A percentile compares a stretch with the other conserved stretches of the same genome.
phyloP scores from a whole-genome alignment of 2,329 filamentous ascomycete genomes.

The Phaeoacremonium minimum region DNA sequence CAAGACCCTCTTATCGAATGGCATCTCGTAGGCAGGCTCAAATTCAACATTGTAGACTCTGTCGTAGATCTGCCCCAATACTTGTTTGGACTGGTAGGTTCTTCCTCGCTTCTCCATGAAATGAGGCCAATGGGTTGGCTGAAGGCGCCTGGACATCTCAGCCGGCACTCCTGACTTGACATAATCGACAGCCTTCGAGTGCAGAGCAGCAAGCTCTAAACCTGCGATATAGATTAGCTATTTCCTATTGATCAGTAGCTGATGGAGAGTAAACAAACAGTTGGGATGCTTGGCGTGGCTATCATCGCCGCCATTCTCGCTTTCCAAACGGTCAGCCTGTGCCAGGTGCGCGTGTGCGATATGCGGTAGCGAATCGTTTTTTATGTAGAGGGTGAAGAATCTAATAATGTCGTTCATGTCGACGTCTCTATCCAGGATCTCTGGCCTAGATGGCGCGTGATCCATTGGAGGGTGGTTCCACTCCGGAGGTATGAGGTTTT shows the following conservation, averaged over 20 bases:
- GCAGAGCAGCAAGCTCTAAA: slow-evolving; percentile 69
- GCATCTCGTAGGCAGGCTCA: slow-evolving; percentile 62
- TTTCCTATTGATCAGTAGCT: too few species aligned
- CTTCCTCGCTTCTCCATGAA: slow-evolving; percentile 72
- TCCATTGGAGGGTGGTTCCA: slow-evolving; percentile 79
- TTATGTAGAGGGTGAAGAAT: slow-evolving; percentile 92
- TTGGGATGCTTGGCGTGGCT: slow-evolving; percentile 63
- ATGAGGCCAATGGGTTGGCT: slow-evolving; percentile 70
- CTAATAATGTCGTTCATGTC: slow-evolving; percentile 68
- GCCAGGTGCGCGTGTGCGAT: slow-evolving; percentile 84
- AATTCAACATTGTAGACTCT: slow-evolving; percentile 66
- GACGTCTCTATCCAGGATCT: slow-evolving; percentile 57
- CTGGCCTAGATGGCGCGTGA: slow-evolving; percentile 57
- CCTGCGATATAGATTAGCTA: slow-evolving; percentile 30
- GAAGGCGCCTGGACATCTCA: slow-evolving; percentile 55
- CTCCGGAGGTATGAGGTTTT: slow-evolving; percentile 60
- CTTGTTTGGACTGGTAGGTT: slow-evolving; percentile 63
- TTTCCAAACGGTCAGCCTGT: slow-evolving; percentile 58
- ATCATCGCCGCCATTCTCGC: too few species aligned
- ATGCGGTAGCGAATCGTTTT: slow-evolving; percentile 74
- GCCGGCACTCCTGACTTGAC: slow-evolving; percentile 84
- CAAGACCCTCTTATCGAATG: slow-evolving; percentile 75
- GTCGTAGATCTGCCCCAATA: slow-evolving; percentile 82
- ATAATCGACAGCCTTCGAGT: slow-evolving; percentile 92
- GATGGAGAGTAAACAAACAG: slow-evolving; percentile 46